Evolutionary conservation across 1,284 basidiomycete species (phyloP), one percentile per base, ranked within the genome.

Genomic region (Tylopilus sp.): DNA sequence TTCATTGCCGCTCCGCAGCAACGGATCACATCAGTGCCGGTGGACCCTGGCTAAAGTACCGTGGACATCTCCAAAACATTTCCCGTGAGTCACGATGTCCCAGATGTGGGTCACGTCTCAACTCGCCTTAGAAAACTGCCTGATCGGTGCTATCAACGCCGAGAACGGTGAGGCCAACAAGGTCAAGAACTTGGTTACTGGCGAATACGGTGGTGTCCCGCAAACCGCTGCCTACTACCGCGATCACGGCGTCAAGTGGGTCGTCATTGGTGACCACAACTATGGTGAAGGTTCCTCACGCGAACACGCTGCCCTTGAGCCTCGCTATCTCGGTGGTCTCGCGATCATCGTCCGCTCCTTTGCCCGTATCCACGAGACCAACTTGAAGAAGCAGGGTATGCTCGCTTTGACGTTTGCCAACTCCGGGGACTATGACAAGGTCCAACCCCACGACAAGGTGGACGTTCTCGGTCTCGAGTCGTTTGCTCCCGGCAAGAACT

Each of bases 41-140:
- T 78, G 96, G 96, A 52, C 96, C 96, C 39, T 99, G 96, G 96
- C 82, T 98, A 75, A 97, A 97, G 77, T 98, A 95, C 82, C 92
- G 96, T 78, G 96, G 96, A 59, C 96, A 98, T 74, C 85, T 99
- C 64, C 83, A 97, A 73, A 98, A 99, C 82, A 99, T 98, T 70
- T 97, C 93, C 31, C 91, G 85, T 86, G 56, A 53, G 79, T 75
- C n/a, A 6, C 0, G 1, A 6, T 30, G 25, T 38, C 15, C 34
- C 3, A 13, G 29, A 4, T 3, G n/a, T 8, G 2, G n/a, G 2
- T 18, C 25, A 0, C 12, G 3, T 44, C 40, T 56, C 40, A 51
- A n/a, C 44, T 39, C 30, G 8, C 40, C 10, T 18, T 6, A 87
- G 85, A 97, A 73, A 98, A 98, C 79, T 96, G 92, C 75, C 73